These are phyloP conservation scores for Pichia cephalocereana DNA, from an alignment of 805 yeast species.

Conservation along the genomic window DNA sequence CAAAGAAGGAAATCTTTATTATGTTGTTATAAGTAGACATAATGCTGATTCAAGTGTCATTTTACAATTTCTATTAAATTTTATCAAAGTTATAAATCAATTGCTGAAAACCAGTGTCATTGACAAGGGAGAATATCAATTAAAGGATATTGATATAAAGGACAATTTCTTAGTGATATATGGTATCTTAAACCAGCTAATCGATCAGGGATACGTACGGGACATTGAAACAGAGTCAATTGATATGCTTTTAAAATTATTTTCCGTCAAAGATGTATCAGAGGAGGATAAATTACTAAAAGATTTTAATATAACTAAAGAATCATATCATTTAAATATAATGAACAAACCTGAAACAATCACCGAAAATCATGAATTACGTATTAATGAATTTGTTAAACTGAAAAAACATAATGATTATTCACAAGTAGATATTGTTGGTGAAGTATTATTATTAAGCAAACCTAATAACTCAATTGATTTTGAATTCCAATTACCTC, in stretches of 20 bases:
- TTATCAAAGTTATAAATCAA: conserved; percentile 45
- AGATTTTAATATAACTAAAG: neutral
- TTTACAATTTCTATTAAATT: conserved; percentile 65
- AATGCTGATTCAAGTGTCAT: conserved; percentile 78
- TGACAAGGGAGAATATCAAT: conserved; percentile 11
- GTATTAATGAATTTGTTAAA: conserved; percentile 2
- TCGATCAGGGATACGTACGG: conserved; percentile 74
- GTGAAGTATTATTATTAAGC: neutral
- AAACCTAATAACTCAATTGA: neutral
- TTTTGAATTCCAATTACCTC: neutral
- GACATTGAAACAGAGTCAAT: neutral
- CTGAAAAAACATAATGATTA: neutral
- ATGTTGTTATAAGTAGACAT: conserved; percentile 83
- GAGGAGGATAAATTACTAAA: neutral
- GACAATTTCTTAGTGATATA: conserved; percentile 62
- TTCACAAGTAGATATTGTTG: neutral
- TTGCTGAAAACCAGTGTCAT: conserved; percentile 10
- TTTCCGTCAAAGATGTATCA: neutral
- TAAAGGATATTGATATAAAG: conserved; percentile 27
- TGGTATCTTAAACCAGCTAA: conserved; percentile 67
- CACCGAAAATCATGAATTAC: neutral
- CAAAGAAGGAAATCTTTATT: conserved; percentile 53
- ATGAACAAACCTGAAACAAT: neutral
- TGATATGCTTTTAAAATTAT: neutral
- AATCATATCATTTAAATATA: neutral